Base-by-base conservation (phyloP, 2,329 filamentous ascomycete species). In the Hypoxylon sp. region DNA sequence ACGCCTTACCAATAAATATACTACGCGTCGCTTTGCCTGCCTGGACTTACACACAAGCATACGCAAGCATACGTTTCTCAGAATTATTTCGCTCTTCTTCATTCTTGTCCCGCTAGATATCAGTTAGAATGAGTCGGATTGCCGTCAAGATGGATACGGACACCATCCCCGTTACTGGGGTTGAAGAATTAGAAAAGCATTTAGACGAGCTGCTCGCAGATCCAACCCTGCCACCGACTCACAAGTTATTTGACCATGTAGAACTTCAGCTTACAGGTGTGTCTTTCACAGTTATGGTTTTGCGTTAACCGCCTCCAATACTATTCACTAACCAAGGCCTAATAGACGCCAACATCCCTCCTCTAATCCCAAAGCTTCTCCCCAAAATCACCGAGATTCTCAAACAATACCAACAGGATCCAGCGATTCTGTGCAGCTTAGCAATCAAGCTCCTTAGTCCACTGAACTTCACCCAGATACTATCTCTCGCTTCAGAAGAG, bases 211-310 rank as follows among this genome's bases (percentile, higher is more conserved):
- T 90, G n/a, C 69, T 82, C 17, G 75, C 78, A 27, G 82, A 85
- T 66, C 79, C 84, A 17, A 78, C 79, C 0, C 76, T 82, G 1
- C 76, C 80, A 0, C 79, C 87, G 37, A 78, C 85, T 66, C 78
- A 79, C 10, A 85, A 85, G 71, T 80, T 90, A 1, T 86, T 90
- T 65, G 88, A 90, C 73, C 80, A 88, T 73, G 84, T 90, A 49
- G 85, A 87, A 72, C 82, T 90, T 3, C 87, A 90, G 74, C 80
- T 90, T 14, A 89, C 82, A 46, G 85, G 87, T 85, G 75, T 27
- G 76, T 64, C 27, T 33, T 17, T 35, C 49, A 14, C 1, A 22
- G n/a, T 27, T 22, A 25, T 50, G 8, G 54, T 6, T 37, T 33
- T 17, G 20, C 33, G 14, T 61, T 44, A 27, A 27, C 5, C 25